Evolutionary conservation across 2,329 filamentous ascomycete species (phyloP).

Genomic region (Cadophora malorum): DNA sequence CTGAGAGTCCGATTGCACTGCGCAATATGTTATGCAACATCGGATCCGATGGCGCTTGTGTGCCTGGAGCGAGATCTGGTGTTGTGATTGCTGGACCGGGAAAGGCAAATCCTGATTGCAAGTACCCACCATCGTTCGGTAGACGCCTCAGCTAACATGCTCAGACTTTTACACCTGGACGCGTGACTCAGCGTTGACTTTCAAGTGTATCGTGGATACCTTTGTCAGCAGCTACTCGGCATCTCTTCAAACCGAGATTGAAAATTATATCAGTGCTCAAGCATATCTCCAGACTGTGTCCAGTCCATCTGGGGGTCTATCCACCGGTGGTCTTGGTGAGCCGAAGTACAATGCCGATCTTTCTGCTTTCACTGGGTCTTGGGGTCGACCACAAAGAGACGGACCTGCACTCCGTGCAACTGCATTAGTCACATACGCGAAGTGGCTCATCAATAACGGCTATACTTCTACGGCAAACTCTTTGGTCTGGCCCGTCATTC

Average conservation of each 20-base stretch:
- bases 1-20: constrained; percentile 59
- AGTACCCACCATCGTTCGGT: constrained; percentile 26
- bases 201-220: constrained; percentile 72
- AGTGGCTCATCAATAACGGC: constrained; percentile 73
- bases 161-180: constrained; percentile 84
- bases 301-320: constrained; percentile 58
- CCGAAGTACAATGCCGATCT: constrained; percentile 74
- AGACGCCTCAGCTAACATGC: constrained; percentile 20
- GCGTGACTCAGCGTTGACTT: constrained; percentile 72
- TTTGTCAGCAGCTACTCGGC: constrained; percentile 61
- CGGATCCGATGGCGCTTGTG: constrained; percentile 59
- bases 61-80: constrained; percentile 55
- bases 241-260: constrained; percentile 58
- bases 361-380: constrained; percentile 66
- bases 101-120: constrained; percentile 61
- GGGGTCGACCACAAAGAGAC: constrained; percentile 82
- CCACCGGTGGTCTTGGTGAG: constrained; percentile 66
- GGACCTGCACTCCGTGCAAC: constrained; percentile 79
- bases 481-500: constrained; percentile 75
- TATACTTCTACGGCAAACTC: constrained; percentile 50
- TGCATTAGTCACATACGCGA: constrained; percentile 73
- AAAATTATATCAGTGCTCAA: constrained; percentile 73
- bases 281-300: constrained; percentile 61
- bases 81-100: constrained; percentile 64
- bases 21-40: constrained; percentile 64